phyloP scores from a whole-genome alignment of 495 filamentous ascomycete genomes.

The Xylaria castorea region DNA sequence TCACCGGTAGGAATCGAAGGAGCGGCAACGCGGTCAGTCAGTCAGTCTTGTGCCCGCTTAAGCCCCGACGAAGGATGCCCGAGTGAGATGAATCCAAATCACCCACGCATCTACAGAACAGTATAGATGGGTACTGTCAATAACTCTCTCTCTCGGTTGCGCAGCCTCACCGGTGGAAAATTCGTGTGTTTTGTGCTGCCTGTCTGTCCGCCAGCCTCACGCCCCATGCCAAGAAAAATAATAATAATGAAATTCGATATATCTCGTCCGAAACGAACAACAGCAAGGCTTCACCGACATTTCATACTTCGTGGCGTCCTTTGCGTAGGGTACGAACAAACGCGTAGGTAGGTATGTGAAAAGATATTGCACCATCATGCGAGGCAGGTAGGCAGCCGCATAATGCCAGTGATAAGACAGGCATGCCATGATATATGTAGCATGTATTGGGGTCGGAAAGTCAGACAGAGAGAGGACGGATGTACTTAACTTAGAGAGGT shows the following conservation, averaged over 20 bases:
- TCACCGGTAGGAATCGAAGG: not conserved
- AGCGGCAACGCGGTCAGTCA: not conserved
- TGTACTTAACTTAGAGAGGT: not conserved
- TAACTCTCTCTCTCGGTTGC: not conserved
- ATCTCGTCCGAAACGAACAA: not conserved
- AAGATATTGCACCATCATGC: conserved; percentile 2
- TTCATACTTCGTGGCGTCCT: conserved; percentile 2
- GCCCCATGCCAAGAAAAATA: not conserved
- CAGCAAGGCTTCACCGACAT: conserved; percentile 23
- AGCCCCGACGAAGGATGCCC: not conserved
- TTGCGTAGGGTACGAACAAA: not conserved
- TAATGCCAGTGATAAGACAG: conserved; percentile 1
- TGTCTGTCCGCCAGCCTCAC: not conserved
- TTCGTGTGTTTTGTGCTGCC: not conserved
- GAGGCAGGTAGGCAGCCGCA: conserved; percentile 17
- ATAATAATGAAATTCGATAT: not conserved
- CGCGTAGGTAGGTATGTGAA: not conserved
- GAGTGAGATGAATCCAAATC: not conserved
- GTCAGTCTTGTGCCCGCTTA: not conserved
- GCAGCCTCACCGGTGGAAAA: not conserved
- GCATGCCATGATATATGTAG: conserved; percentile 5
- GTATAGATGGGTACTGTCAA: not conserved
- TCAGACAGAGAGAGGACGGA: not conserved
- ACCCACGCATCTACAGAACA: not conserved
- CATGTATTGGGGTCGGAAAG: not conserved